A percentile compares a stretch with the other conserved stretches of the same genome.
phyloP scores from a whole-genome alignment of 352 stramenopile species.

The Pythium periplocum region DNA sequence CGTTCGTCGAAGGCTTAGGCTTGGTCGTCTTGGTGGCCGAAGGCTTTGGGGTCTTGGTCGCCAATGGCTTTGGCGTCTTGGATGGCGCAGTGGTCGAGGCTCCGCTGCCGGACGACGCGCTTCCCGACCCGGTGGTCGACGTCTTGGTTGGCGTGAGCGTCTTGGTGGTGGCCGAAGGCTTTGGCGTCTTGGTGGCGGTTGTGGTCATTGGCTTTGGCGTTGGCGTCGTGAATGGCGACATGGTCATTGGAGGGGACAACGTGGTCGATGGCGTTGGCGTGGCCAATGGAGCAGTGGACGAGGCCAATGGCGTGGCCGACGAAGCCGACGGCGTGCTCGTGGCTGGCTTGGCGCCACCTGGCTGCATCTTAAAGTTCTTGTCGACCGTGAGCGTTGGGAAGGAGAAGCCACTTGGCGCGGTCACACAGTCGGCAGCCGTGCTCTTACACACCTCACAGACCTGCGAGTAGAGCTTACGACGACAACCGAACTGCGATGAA shows the following conservation, averaged over 20 bases:
- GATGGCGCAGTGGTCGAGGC: neutral
- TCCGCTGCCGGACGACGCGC: too few species aligned
- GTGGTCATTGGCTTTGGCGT: too few species aligned
- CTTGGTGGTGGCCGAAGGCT: too few species aligned
- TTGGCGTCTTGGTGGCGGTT: too few species aligned
- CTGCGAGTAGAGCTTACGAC: conserved; percentile 53
- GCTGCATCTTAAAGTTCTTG: neutral
- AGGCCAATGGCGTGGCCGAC: too few species aligned
- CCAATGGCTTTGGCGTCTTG: neutral
- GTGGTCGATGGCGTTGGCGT: too few species aligned
- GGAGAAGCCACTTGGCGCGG: conserved; percentile 30
- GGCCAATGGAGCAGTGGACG: too few species aligned
- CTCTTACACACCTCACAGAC: conserved; percentile 49
- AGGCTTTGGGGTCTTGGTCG: neutral
- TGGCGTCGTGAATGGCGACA: too few species aligned
- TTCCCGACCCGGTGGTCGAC: too few species aligned
- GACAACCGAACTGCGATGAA: conserved; percentile 37
- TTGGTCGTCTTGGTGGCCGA: neutral
- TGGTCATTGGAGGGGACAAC: too few species aligned
- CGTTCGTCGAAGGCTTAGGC: neutral
- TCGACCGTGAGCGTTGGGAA: conserved; percentile 38
- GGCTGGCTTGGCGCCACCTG: neutral
- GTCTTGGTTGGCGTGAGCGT: too few species aligned
- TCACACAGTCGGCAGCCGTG: conserved; percentile 25
- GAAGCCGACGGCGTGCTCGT: neutral